A percentile compares a stretch with the other conserved stretches of the same genome.
Evolutionary conservation across 805 yeast species (phyloP).

Genomic region (Candida awuae): DNA sequence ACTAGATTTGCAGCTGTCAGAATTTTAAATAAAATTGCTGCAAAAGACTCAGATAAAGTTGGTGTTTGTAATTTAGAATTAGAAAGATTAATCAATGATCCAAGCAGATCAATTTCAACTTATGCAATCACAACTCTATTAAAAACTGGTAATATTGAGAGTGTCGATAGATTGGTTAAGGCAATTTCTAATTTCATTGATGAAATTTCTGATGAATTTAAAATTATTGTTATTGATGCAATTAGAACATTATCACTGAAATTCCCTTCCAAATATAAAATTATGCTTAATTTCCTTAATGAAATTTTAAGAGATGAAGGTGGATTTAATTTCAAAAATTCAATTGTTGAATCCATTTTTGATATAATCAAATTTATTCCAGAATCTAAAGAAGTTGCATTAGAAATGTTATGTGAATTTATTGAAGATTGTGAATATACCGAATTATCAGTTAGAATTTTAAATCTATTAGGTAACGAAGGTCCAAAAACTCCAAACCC

Average conservation of each 20-base stretch:
- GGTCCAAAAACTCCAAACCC: conserved; percentile 87
- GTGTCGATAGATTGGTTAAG: conserved; percentile 80
- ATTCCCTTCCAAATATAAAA: conserved; percentile 84
- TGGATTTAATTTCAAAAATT: conserved; percentile 73
- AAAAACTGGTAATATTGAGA: conserved; percentile 87
- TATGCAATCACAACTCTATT: conserved; percentile 93
- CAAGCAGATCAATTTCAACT: conserved; percentile 88
- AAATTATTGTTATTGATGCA: conserved; percentile 90
- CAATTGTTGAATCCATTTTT: conserved; percentile 86
- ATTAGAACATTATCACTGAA: conserved; percentile 84
- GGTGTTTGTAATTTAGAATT: conserved; percentile 77
- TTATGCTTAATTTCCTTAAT: conserved; percentile 73
- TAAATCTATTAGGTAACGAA: conserved; percentile 87
- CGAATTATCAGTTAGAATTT: conserved; percentile 84
- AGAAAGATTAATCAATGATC: conserved; percentile 78
- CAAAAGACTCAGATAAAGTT: conserved; percentile 70
- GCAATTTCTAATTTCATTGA: conserved; percentile 84
- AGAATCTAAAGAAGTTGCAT: conserved; percentile 69
- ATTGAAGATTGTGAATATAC: conserved; percentile 98
- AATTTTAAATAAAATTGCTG: conserved; percentile 75
- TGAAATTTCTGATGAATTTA: conserved; percentile 93
- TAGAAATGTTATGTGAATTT: conserved; percentile 88
- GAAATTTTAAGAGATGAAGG: conserved; percentile 88
- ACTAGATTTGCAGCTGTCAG: conserved; percentile 92
- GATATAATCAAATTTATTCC: conserved; percentile 87